These are phyloP conservation scores for Candida silvatica DNA, from an alignment of 805 yeast genomes.

Conservation along the genomic window DNA sequence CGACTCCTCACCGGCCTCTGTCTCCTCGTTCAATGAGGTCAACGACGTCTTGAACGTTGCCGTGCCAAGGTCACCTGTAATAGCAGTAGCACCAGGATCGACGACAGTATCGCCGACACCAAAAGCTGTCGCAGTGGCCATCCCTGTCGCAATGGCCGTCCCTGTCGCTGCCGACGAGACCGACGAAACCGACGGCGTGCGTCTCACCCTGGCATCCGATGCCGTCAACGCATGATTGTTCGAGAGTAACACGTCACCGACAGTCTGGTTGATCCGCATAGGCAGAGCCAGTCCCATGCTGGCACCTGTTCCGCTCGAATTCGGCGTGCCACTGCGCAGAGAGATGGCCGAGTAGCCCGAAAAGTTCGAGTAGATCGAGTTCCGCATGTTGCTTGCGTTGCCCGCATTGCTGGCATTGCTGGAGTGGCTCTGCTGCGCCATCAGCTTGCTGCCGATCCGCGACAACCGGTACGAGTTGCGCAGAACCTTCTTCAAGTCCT, in stretches of 20 bases:
- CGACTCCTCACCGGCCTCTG: conserved; percentile 20
- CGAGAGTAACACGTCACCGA: conserved; percentile 56
- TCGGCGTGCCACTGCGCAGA: conserved; percentile 15
- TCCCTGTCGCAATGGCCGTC: too few species aligned
- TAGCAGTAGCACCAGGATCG: conserved; percentile 1
- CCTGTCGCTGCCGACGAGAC: too few species aligned
- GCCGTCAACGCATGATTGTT: conserved; percentile 41
- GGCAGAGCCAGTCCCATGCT: conserved; percentile 23
- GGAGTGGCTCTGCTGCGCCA: conserved; percentile 8
- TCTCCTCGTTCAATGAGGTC: not conserved
- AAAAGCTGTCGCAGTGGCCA: conserved; percentile 13
- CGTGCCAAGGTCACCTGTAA: not conserved
- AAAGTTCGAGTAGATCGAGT: conserved; percentile 17
- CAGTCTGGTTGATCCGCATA: conserved; percentile 32
- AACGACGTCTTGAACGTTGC: not conserved
- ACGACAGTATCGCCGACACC: conserved; percentile 2
- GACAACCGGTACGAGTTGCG: conserved; percentile 80
- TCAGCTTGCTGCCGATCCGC: conserved; percentile 27
- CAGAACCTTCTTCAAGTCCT: conserved; percentile 69
- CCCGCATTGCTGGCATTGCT: conserved; percentile 5
- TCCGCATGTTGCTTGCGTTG: conserved; percentile 3
- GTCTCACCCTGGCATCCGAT: too few species aligned
- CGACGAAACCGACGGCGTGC: too few species aligned
- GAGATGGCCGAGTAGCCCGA: conserved; percentile 9
- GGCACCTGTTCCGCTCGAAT: conserved; percentile 5